These are phyloP conservation scores for Fusarium pilosicola DNA, from an alignment of 2,329 filamentous ascomycete genomes.

Conservation along the genomic window DNA sequence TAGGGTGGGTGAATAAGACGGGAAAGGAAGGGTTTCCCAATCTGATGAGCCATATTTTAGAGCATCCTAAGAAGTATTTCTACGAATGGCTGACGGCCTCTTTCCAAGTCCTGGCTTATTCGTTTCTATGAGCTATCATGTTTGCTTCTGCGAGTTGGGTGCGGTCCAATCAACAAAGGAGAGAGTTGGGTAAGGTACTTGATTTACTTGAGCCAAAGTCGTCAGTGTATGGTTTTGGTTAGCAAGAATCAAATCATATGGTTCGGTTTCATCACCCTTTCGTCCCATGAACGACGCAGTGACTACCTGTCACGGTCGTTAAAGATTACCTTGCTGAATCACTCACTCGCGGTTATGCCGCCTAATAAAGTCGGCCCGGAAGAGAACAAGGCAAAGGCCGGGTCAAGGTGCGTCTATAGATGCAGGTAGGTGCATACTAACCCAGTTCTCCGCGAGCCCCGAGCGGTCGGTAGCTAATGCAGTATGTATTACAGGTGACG, in stretches of 20 bases:
- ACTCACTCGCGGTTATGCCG: background rate
- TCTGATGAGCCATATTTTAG: background rate
- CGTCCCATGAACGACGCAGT: background rate
- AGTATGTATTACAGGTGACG: slow-evolving; percentile 4
- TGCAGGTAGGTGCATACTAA: background rate
- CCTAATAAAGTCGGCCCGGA: slow-evolving; percentile 27
- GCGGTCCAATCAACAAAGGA: background rate
- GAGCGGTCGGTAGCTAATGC: slow-evolving; percentile 11
- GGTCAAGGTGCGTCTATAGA: background rate
- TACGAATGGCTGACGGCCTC: background rate
- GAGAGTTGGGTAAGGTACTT: background rate
- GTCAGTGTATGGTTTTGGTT: background rate
- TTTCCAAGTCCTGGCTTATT: background rate
- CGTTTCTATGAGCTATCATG: background rate
- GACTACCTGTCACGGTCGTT: background rate
- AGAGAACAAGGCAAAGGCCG: background rate
- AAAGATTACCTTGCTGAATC: background rate
- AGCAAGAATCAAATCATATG: background rate
- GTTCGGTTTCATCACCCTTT: background rate
- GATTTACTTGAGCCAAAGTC: background rate
- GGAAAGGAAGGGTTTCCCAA: background rate
- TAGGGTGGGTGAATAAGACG: background rate
- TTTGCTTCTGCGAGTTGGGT: background rate
- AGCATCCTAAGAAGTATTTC: background rate
- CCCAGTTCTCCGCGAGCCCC: slow-evolving; percentile 15